Evolutionary conservation across 352 stramenopile genomes (phyloP).

Genomic region (Pythium dissimile): DNA sequence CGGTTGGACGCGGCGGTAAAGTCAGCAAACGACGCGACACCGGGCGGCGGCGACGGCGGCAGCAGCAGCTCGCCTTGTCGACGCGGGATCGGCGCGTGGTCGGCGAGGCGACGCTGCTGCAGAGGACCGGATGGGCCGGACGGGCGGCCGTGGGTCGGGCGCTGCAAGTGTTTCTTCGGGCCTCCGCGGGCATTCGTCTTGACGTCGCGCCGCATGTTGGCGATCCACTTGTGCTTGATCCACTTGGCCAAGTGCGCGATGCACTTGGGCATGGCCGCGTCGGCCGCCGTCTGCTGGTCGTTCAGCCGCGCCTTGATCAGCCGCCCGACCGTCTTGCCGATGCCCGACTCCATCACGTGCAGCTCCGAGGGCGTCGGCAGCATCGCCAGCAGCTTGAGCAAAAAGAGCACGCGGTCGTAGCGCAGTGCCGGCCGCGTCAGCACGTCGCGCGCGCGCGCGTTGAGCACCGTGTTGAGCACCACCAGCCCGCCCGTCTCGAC

Average conservation of each 20-base stretch:
- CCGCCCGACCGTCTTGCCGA: constrained; percentile 60
- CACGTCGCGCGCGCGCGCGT: neutral
- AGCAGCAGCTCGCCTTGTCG: no score
- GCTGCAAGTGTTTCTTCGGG: constrained; percentile 19
- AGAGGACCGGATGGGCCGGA: no score
- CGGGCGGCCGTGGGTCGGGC: constrained; percentile 5
- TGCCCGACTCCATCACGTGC: constrained; percentile 53
- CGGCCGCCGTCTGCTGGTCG: constrained; percentile 22
- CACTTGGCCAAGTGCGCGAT: constrained; percentile 56
- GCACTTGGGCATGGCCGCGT: constrained; percentile 32
- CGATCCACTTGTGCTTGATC: constrained; percentile 67
- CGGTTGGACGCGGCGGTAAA: neutral
- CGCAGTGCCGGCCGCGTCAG: neutral
- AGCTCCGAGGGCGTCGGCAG: constrained; percentile 49
- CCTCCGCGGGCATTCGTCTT: neutral
- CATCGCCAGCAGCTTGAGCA: constrained; percentile 66
- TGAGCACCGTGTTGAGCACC: constrained; percentile 39
- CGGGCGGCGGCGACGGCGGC: neutral
- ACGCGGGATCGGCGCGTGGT: constrained; percentile 2
- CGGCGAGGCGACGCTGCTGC: neutral
- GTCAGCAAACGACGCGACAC: constrained; percentile 3
- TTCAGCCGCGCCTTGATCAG: constrained; percentile 40
- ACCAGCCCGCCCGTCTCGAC: constrained; percentile 49
- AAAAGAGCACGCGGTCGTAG: constrained; percentile 19
- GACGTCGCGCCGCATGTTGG: constrained; percentile 33